phyloP scores from a whole-genome alignment of 1,284 basidiomycete genomes.

The Cryptococcus wingfieldii region DNA sequence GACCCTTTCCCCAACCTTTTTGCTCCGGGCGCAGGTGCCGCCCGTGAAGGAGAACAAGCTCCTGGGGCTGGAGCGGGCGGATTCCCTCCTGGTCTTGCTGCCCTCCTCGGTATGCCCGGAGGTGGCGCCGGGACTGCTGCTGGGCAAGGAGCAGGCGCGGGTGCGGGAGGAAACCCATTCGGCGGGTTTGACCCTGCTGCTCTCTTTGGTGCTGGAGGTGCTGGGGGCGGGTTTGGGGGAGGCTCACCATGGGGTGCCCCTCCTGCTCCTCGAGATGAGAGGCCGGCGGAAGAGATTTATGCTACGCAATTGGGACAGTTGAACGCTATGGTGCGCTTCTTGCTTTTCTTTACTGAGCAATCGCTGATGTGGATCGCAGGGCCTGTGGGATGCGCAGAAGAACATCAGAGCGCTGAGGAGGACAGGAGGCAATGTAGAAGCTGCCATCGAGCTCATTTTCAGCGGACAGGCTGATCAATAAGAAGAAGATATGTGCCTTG shows the following conservation, averaged over 20 bases:
- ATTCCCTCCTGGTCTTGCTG: constrained; percentile 1
- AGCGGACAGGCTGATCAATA: constrained; percentile 52
- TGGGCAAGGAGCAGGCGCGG: constrained; percentile 14
- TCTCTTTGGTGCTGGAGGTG: constrained; percentile 51
- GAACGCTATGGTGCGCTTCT: constrained; percentile 44
- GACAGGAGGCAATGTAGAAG: constrained; percentile 82
- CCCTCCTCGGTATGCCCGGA: background rate
- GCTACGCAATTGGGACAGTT: constrained; percentile 64
- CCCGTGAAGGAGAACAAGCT: background rate
- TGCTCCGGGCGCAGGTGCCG: background rate
- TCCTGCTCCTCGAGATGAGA: constrained; percentile 54
- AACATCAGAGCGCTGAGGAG: constrained; percentile 82
- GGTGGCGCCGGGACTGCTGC: constrained; percentile 16
- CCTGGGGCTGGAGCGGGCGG: background rate
- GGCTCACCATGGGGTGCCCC: constrained; percentile 31
- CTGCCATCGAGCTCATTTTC: constrained; percentile 86
- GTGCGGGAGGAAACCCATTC: constrained; percentile 27
- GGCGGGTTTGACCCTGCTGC: constrained; percentile 49
- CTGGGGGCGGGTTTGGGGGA: constrained; percentile 22
- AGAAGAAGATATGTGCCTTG: too few species aligned
- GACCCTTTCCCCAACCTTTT: constrained; percentile 43
- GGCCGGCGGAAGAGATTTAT: constrained; percentile 81
- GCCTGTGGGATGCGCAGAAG: constrained; percentile 79
- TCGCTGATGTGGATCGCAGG: constrained; percentile 51
- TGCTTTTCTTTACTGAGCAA: background rate